Conservation (phyloP, 2,329 filamentous ascomycete species). For the Fusarium neocosmosporiellum region DNA sequence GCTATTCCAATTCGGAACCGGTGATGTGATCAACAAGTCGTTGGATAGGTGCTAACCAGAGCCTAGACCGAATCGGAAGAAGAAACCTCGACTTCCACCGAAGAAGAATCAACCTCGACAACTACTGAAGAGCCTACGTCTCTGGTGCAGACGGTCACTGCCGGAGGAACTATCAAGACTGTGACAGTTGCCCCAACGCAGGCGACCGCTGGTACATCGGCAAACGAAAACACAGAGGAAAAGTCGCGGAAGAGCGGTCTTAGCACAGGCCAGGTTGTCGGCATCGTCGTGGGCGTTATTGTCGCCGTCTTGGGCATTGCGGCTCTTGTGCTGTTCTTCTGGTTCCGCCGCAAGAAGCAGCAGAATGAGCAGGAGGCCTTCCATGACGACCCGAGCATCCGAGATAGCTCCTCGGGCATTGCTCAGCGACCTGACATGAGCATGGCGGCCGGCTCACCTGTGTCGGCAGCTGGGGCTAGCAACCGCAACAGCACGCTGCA, state of each 20-base stretch:
- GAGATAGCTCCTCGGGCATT: slow-evolving; percentile 64
- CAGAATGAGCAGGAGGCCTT: slow-evolving; percentile 56
- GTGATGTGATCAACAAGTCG: slow-evolving; percentile 30
- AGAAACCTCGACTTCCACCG: slow-evolving; percentile 34
- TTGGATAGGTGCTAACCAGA: slow-evolving; percentile 30
- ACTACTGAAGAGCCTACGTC: slow-evolving; percentile 36
- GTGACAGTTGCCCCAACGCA: slow-evolving; percentile 63
- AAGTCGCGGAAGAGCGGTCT: slow-evolving; percentile 45
- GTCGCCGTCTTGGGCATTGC: slow-evolving; percentile 54
- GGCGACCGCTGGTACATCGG: slow-evolving; percentile 28
- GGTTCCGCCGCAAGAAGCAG: slow-evolving; percentile 58
- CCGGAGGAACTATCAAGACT: slow-evolving; percentile 64
- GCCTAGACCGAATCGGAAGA: slow-evolving; percentile 23
- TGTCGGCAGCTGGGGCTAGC: slow-evolving; percentile 51
- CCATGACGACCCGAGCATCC: slow-evolving; percentile 58
- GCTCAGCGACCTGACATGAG: slow-evolving; percentile 58
- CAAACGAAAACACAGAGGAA: slow-evolving; percentile 32
- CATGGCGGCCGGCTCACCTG: slow-evolving; percentile 44
- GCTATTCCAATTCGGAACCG: slow-evolving; percentile 20
- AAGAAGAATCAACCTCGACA: slow-evolving; percentile 29
- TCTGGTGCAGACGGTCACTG: slow-evolving; percentile 65
- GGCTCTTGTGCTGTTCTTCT: slow-evolving; percentile 54
- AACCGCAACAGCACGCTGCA: slow-evolving; percentile 66
- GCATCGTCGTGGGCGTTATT: slow-evolving; percentile 64
- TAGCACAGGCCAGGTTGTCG: slow-evolving; percentile 61